These are phyloP conservation scores for Hypericum perforatum DNA, from an alignment of 345 rosid species.

Conservation along the genomic window DNA sequence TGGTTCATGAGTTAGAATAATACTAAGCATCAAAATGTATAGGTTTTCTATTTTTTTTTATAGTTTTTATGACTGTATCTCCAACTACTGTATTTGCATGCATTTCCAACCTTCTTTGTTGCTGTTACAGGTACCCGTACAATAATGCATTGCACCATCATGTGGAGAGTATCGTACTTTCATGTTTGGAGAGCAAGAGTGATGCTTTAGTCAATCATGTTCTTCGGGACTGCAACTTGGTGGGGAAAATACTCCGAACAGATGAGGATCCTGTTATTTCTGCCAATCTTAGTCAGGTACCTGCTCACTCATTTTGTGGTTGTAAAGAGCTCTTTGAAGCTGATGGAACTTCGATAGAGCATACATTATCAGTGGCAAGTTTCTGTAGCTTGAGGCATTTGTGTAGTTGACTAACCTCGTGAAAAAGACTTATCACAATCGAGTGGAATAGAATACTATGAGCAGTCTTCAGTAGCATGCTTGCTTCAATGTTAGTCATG, in stretches of 20 bases:
- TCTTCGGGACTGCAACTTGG: constrained; percentile 70
- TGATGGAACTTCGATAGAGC: too few relatives aligned
- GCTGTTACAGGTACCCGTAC: constrained; percentile 70
- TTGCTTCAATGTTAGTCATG: not conserved
- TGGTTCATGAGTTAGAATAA: too few relatives aligned
- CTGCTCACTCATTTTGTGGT: not conserved
- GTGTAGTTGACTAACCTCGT: not conserved
- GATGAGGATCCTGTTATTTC: constrained; percentile 61
- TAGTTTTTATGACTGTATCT: too few relatives aligned
- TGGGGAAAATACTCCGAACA: constrained; percentile 60
- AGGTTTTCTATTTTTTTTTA: too few relatives aligned
- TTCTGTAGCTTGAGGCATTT: too few relatives aligned
- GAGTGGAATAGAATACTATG: not conserved
- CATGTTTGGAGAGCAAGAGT: constrained; percentile 77
- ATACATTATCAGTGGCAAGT: too few relatives aligned
- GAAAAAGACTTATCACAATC: not conserved
- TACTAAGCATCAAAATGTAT: too few relatives aligned
- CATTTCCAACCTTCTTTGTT: too few relatives aligned
- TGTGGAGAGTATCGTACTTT: constrained; percentile 73
- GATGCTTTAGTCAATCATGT: constrained; percentile 55
- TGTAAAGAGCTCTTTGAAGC: not conserved
- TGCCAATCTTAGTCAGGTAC: constrained; percentile 43
- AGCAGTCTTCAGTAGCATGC: not conserved
- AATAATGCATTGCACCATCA: constrained; percentile 96
- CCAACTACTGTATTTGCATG: too few relatives aligned